Conservation (phyloP, 1,284 basidiomycete species). For the Phellopilus nigrolimitatus region DNA sequence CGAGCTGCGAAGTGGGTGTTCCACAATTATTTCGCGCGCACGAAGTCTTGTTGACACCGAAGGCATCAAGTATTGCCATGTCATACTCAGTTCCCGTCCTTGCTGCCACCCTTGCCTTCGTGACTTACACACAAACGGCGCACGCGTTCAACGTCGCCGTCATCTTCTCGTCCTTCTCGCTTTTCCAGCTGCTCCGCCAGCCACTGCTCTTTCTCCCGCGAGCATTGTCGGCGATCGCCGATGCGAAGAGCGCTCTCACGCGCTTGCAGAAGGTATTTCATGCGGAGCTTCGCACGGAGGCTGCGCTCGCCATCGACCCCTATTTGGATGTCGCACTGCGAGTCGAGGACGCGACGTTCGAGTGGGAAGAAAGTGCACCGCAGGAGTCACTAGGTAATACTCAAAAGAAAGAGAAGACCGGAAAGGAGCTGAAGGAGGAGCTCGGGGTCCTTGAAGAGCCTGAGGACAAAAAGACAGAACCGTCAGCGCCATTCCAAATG, state of each 20-base stretch:
- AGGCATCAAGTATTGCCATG: too few species aligned
- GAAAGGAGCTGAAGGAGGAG: conserved; percentile 30
- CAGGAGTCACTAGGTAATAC: conserved; percentile 38
- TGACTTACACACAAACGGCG: conserved; percentile 72
- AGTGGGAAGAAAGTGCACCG: conserved; percentile 80
- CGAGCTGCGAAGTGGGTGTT: conserved; percentile 61
- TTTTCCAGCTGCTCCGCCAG: conserved; percentile 75
- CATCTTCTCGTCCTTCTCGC: conserved; percentile 78
- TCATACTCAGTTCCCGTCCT: conserved; percentile 73
- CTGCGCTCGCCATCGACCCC: conserved; percentile 42
- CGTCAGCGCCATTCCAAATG: conserved; percentile 46
- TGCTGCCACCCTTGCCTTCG: conserved; percentile 82
- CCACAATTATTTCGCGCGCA: too few species aligned
- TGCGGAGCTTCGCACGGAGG: conserved; percentile 68
- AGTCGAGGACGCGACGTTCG: conserved; percentile 67
- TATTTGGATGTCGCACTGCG: conserved; percentile 58
- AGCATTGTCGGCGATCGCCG: conserved; percentile 76
- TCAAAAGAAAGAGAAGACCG: conserved; percentile 34
- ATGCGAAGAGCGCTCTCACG: conserved; percentile 70
- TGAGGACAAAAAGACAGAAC: conserved; percentile 28
- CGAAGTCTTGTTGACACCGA: too few species aligned
- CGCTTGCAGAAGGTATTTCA: conserved; percentile 71
- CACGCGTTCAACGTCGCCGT: conserved; percentile 64
- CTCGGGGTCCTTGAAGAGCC: conserved; percentile 1
- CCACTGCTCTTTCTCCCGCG: conserved; percentile 76